Percentiles rank a stretch among this genome's conserved stretches.
Conservation (phyloP, 306 rosid genomes). For the Abrus pulchellus region DNA sequence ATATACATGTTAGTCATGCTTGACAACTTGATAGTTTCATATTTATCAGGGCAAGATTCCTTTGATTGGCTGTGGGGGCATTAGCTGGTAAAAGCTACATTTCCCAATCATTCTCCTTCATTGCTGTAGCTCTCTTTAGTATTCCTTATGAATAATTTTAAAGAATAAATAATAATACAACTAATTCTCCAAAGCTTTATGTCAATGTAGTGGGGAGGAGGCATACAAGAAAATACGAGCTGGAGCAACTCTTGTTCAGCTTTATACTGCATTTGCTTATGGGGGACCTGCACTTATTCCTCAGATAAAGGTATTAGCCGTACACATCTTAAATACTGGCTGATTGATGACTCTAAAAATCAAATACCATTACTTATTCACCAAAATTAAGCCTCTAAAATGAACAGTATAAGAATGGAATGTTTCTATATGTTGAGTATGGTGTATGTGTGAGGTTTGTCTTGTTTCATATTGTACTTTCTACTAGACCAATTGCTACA, state of each 20-base stretch:
- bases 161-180: not conserved
- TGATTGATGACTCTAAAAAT: no score
- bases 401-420: not conserved
- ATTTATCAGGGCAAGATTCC: constrained; percentile 83
- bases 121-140: constrained; percentile 31
- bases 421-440: not conserved
- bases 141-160: not conserved
- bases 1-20: constrained; percentile 2
- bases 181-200: constrained; percentile 38
- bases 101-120: not conserved
- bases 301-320: constrained; percentile 78
- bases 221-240: constrained; percentile 90
- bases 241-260: constrained; percentile 95
- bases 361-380: no score
- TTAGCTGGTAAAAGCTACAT: constrained; percentile 71
- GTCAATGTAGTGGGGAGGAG: constrained; percentile 81
- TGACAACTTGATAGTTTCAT: constrained; percentile 47
- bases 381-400: no score
- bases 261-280: constrained; percentile 90
- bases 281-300: constrained; percentile 99
- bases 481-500: not conserved
- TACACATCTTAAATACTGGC: no score
- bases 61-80: constrained; percentile 90
- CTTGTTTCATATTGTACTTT: not conserved
- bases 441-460: not conserved